Conservation (phyloP, 140 eudicot species). For the Stevia rebaudiana region DNA sequence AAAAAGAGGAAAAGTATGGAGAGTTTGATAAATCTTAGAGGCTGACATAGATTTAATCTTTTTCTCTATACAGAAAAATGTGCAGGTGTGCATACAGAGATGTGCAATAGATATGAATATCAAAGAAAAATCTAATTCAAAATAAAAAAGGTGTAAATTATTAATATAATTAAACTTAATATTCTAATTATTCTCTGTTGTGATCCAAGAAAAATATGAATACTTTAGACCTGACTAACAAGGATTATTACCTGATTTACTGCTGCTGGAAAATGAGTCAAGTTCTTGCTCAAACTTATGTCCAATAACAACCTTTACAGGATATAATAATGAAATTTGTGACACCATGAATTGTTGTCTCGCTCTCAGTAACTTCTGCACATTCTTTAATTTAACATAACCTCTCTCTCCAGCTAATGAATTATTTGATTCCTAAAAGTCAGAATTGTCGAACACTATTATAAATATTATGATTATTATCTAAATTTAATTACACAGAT, state of each 20-base stretch:
- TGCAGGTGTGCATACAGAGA: too few relatives aligned
- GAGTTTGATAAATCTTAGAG: too few relatives aligned
- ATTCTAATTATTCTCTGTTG: background rate
- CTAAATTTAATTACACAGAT: too few relatives aligned
- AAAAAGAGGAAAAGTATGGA: too few relatives aligned
- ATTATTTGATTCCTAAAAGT: constrained; percentile 55
- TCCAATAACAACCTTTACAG: constrained; percentile 65
- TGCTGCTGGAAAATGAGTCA: constrained; percentile 58
- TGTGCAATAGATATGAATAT: background rate
- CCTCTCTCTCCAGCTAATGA: constrained; percentile 81
- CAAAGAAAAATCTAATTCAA: constrained; percentile 13
- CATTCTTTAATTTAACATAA: constrained; percentile 35
- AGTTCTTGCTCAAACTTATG: constrained; percentile 78
- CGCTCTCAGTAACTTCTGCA: constrained; percentile 62
- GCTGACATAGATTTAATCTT: too few relatives aligned
- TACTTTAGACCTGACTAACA: background rate
- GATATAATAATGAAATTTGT: constrained; percentile 78
- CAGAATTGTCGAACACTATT: too few relatives aligned
- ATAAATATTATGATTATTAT: too few relatives aligned
- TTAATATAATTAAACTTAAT: too few relatives aligned
- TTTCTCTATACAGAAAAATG: too few relatives aligned
- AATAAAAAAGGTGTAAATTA: too few relatives aligned
- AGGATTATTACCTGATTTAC: constrained; percentile 47
- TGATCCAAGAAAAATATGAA: background rate
- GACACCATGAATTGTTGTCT: constrained; percentile 87